Evolutionary conservation across 208 protist species (phyloP).

Genomic region (Acanthamoeba polyphaga): DNA sequence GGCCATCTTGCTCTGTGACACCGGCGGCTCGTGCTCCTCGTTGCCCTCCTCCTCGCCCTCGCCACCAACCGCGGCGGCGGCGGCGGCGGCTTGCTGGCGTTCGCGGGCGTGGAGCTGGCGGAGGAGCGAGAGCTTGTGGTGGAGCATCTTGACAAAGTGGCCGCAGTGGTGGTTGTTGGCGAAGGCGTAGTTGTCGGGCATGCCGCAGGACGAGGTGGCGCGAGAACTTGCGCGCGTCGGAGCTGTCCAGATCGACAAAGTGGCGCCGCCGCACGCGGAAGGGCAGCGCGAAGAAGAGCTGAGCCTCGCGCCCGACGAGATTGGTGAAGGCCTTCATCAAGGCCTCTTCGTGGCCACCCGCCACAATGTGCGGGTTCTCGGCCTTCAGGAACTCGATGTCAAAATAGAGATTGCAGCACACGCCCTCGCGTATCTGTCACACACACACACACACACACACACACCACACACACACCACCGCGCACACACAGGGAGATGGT

Average conservation of each 20-base stretch:
- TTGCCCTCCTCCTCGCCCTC: neutral
- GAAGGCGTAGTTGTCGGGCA: conserved; percentile 42
- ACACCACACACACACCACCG: neutral
- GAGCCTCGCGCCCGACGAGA: neutral
- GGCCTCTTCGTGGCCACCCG: neutral
- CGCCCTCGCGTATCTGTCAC: conserved; percentile 1
- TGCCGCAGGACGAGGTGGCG: conserved; percentile 23
- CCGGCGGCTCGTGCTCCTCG: neutral
- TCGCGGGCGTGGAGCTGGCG: neutral
- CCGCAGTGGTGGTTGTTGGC: conserved; percentile 19
- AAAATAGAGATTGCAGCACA: conserved; percentile 66
- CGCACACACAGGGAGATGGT: neutral
- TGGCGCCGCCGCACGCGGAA: neutral
- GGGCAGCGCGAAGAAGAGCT: conserved; percentile 8
- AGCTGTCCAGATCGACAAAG: conserved; percentile 32
- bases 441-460: neutral
- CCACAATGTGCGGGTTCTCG: conserved; percentile 21
- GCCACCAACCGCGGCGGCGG: too few relatives aligned
- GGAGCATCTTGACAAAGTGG: conserved; percentile 40
- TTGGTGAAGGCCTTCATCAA: conserved; percentile 46
- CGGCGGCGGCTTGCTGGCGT: neutral
- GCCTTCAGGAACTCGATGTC: conserved; percentile 46
- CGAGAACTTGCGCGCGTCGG: conserved; percentile 42
- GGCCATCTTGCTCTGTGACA: neutral
- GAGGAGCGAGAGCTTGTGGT: conserved; percentile 12